Conservation (phyloP, 2,329 filamentous ascomycete genomes). For the Xenosphaeropsis pyriputrescens region DNA sequence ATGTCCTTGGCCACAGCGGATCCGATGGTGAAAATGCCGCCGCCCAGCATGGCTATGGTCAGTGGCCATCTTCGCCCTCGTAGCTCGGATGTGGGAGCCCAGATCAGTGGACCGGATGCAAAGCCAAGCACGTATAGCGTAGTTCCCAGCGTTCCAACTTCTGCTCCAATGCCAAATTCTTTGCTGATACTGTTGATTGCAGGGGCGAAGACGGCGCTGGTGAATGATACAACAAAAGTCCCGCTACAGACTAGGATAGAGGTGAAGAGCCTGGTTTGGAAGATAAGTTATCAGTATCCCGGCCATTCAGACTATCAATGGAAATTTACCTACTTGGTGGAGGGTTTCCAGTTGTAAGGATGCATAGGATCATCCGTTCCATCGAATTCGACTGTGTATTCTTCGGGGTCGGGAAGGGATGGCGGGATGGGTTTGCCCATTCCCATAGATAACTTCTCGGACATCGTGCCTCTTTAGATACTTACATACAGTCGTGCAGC, state of each 20-base stretch:
- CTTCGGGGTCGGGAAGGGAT: slow-evolving; percentile 50
- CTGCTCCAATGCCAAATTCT: slow-evolving; percentile 43
- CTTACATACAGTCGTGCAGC: too few relatives aligned
- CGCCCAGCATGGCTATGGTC: slow-evolving; percentile 48
- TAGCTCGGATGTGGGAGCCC: slow-evolving; percentile 60
- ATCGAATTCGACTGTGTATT: slow-evolving; percentile 76
- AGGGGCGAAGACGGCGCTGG: slow-evolving; percentile 58
- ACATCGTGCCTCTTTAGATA: too few relatives aligned
- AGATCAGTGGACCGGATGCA: slow-evolving; percentile 56
- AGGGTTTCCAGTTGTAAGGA: slow-evolving; percentile 61
- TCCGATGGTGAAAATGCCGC: slow-evolving; percentile 53
- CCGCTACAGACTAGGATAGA: slow-evolving; percentile 15
- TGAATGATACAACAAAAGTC: slow-evolving; percentile 57
- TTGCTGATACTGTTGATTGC: slow-evolving; percentile 41
- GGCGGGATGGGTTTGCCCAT: slow-evolving; percentile 64
- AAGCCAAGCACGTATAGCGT: slow-evolving; percentile 60
- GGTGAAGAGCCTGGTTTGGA: slow-evolving; percentile 1
- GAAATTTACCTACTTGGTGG: too few relatives aligned
- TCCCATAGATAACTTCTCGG: slow-evolving; percentile 21
- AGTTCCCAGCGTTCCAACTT: slow-evolving; percentile 50
- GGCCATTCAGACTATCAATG: too few relatives aligned
- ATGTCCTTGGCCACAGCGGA: slow-evolving; percentile 52
- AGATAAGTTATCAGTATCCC: background rate
- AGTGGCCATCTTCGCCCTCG: slow-evolving; percentile 50
- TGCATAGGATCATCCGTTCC: slow-evolving; percentile 72